Evolutionary conservation across 805 yeast species (phyloP).

Genomic region (Ascoidea asiatica): DNA sequence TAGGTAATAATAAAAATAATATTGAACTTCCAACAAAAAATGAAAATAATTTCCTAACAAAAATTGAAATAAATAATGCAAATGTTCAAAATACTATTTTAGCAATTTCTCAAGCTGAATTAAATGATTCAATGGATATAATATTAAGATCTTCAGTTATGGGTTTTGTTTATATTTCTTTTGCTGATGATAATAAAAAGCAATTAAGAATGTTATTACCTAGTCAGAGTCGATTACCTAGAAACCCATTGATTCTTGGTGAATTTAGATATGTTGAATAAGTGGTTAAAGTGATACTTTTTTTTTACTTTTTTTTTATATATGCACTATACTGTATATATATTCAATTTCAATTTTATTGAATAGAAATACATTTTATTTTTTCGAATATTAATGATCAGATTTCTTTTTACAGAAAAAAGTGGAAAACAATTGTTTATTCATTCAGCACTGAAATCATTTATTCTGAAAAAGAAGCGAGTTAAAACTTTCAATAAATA

Average conservation of each 20-base stretch:
- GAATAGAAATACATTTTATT: too few species aligned
- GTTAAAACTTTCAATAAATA: too few species aligned
- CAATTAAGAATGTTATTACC: conserved; percentile 69
- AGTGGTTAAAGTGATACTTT: too few species aligned
- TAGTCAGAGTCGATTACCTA: conserved; percentile 76
- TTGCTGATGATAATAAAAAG: conserved; percentile 62
- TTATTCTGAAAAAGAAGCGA: too few species aligned
- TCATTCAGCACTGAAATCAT: too few species aligned
- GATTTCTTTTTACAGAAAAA: not conserved
- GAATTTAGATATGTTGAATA: conserved; percentile 73
- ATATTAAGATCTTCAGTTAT: conserved; percentile 44
- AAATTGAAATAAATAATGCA: conserved; percentile 32
- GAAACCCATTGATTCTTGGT: conserved; percentile 61
- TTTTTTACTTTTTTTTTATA: too few species aligned
- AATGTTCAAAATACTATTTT: conserved; percentile 65
- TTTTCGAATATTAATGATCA: not conserved
- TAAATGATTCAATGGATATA: conserved; percentile 31
- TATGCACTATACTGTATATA: too few species aligned
- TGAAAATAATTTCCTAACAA: conserved; percentile 11
- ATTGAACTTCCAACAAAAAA: not conserved
- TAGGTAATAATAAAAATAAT: not conserved
- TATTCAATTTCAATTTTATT: too few species aligned
- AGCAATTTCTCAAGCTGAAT: conserved; percentile 43
- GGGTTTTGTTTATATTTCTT: conserved; percentile 64
- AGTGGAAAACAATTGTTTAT: not conserved